Evolutionary conservation across 495 filamentous ascomycete species (phyloP), one percentile per base, ranked within the genome.

Genomic region (Ramalina peruviana): DNA sequence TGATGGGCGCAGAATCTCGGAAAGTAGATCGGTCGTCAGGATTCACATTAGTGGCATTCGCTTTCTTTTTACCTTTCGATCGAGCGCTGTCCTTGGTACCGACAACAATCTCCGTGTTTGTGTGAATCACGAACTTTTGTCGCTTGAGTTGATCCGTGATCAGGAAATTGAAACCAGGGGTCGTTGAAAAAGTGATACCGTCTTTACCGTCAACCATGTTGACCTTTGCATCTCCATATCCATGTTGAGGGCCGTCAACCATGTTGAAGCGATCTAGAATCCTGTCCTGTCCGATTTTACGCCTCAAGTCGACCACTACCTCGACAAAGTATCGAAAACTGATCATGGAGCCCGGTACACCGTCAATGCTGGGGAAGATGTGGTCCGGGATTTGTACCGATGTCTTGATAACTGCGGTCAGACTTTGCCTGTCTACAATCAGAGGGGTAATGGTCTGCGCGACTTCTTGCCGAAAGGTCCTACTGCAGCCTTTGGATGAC

Each of bases 281-380:
- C 30, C 81, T 65, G 57, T 87, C 78, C 47, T 60, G 58, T 19
- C 80, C 78, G 4, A 94, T 71, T 59, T 87, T 95, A 13, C 90
- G 88, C 25, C 90, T 86, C 9, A 96, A 69, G 58, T 98, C 92
- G 2, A 95, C 74, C 19, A 97, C 81, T 3, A 95, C 84, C 62
- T 98, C 92, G 21, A 95, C 75, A 55, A 85, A 85, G 60, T 98
- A 97, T 55, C 82, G 84, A 66, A 98, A 97, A 53, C 80, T 85
- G 52, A 98, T 93, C 75, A 95, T 88, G 21, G 81, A 79, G 19
- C 89, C 86, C 0, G 92, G 92, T 4, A 94, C 87, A 49, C 77
- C 80, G 12, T 77, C 81, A 52, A 98, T 96, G 6, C 89, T 94
- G 3, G 92, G 90, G 57, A 98, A 98, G 0, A 80, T 79, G 54